phyloP scores from a whole-genome alignment of 371 early-diverging fungal species.

The Mucor circinelloides region DNA sequence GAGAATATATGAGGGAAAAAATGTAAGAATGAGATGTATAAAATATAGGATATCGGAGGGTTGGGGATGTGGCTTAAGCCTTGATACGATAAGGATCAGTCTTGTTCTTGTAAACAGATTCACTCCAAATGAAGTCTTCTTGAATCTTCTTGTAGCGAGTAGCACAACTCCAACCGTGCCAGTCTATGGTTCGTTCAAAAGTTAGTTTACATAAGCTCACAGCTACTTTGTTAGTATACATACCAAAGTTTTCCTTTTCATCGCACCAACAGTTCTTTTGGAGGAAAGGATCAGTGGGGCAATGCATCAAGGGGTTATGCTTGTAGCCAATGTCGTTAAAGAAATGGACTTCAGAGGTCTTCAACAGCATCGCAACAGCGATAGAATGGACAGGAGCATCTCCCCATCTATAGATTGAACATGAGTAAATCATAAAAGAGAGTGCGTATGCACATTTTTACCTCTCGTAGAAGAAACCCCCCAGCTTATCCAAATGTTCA shows the following conservation, averaged over 20 bases:
- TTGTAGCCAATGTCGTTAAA: slow-evolving; percentile 90
- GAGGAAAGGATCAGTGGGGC: slow-evolving; percentile 60
- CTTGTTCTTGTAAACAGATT: slow-evolving; percentile 26
- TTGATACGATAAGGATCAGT: slow-evolving; percentile 31
- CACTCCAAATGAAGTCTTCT: slow-evolving; percentile 33
- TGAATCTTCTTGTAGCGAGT: slow-evolving; percentile 30
- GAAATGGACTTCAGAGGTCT: slow-evolving; percentile 82
- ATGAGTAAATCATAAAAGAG: not conserved
- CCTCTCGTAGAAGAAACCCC: slow-evolving; percentile 95
- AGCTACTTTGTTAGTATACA: slow-evolving; percentile 48
- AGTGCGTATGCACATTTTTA: not conserved
- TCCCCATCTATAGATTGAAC: slow-evolving; percentile 25
- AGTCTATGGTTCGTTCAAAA: slow-evolving; percentile 24
- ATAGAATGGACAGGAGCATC: slow-evolving; percentile 90
- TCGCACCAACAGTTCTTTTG: slow-evolving; percentile 60
- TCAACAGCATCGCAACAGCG: slow-evolving; percentile 82
- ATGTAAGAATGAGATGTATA: not conserved
- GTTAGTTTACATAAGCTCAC: slow-evolving; percentile 55
- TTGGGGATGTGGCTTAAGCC: not conserved
- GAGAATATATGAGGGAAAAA: not conserved
- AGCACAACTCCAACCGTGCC: slow-evolving; percentile 44
- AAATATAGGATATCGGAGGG: not conserved
- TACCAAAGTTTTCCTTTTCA: slow-evolving; percentile 54
- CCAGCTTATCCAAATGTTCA: slow-evolving; percentile 74
- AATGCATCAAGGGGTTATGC: slow-evolving; percentile 70